Evolutionary conservation across 495 filamentous ascomycete species (phyloP), one percentile per base, ranked within the genome.

Genomic region (Pyrenula massariospora): DNA sequence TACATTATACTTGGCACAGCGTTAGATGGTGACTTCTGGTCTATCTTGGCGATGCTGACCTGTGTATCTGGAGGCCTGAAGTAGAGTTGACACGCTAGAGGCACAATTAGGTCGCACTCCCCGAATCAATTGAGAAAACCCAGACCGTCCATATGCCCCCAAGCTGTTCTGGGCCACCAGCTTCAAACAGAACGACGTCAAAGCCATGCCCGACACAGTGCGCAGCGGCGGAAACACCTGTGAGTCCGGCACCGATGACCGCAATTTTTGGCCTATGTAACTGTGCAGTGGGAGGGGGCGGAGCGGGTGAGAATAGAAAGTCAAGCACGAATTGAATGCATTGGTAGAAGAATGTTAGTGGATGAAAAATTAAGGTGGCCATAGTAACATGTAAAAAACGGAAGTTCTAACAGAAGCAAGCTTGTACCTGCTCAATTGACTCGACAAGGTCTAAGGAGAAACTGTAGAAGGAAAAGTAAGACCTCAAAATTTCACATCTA

Each of bases 121-220:
- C 15, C 8, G 23, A 25, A 49, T 1, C 12, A n/a, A n/a, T n/a
- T n/a, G n/a, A n/a, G n/a, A 20, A 52, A 53, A 57, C 36, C 69
- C 82, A 67, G 68, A 88, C 86, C 65, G 83, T 88, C 88, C 89
- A 95, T 36, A 94, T 94, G 1, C 89, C 89, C 50, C 89, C 89
- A 2, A 92, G 59, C 24, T 78, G 74, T 5, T 84, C 72, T 56
- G 78, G 71, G 2, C 75, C 61, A 23, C 87, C 83, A 1, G 80
- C 77, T 63, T 93, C 89, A 59, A 94, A 92, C 31, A 95, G 78
- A 24, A 76, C 73, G 2, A 89, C 84, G 64, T 93, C 88, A 57
- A 91, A 91, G 51, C 88, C 87, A 82, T 95, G 88, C 12, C 88
- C 88, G 24, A 92, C 81, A 68, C 88, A 91, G 67, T 95, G 89